These are phyloP conservation scores for Lathyrus aphaca DNA, from an alignment of 306 rosid species.

Conservation along the genomic window DNA sequence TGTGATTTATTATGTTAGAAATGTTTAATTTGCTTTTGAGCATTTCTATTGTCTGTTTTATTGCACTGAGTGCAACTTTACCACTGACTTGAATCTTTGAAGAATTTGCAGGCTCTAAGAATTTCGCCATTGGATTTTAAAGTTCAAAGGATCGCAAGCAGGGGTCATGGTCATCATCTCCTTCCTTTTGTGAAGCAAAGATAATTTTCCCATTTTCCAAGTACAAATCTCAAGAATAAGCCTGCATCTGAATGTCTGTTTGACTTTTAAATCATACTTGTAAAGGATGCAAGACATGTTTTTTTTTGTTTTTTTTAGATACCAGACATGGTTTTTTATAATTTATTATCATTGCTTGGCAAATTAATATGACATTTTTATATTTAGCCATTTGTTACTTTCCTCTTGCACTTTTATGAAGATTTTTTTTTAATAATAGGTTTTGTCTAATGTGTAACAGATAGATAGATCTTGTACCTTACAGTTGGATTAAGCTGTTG, in stretches of 20 bases:
- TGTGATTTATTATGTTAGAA: not conserved
- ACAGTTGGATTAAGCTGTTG: too few relatives aligned
- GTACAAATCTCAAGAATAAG: slow-evolving; percentile 11
- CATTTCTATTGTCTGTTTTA: slow-evolving; percentile 22
- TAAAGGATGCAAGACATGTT: slow-evolving; percentile 33
- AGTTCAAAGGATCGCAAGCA: slow-evolving; percentile 28
- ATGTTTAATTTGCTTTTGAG: not conserved
- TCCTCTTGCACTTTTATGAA: not conserved
- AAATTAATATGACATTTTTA: not conserved
- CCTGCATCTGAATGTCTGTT: slow-evolving; percentile 5
- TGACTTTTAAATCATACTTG: slow-evolving; percentile 32
- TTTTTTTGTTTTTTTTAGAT: not conserved
- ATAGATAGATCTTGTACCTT: too few relatives aligned
- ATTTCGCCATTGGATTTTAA: slow-evolving; percentile 3
- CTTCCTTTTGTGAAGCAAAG: slow-evolving; percentile 26
- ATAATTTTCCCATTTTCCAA: slow-evolving; percentile 25
- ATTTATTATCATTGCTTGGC: slow-evolving; percentile 31
- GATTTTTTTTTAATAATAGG: too few relatives aligned
- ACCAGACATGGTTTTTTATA: not conserved
- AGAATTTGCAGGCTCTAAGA: slow-evolving; percentile 39
- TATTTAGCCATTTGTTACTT: not conserved
- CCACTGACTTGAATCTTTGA: slow-evolving; percentile 8
- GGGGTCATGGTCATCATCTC: slow-evolving; percentile 25
- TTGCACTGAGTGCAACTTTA: slow-evolving; percentile 16
- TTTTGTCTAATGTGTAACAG: too few relatives aligned